Percentiles rank a stretch among this genome's conserved stretches.
Evolutionary conservation across 1,284 basidiomycete species (phyloP).

Genomic region (Tylopilus sp.): DNA sequence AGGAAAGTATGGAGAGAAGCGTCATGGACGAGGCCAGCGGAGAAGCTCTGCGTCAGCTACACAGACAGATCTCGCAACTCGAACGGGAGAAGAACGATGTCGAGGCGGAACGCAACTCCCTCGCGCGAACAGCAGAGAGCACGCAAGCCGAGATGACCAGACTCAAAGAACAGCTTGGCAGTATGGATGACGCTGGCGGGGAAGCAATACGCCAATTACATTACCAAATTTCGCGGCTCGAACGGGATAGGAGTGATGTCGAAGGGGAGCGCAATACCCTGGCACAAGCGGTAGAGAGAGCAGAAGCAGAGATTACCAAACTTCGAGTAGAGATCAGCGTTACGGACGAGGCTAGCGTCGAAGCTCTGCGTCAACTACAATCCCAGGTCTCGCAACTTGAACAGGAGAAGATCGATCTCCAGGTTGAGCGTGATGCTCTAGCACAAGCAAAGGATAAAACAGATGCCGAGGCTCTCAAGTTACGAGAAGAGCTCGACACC

Average conservation of each 20-base stretch:
- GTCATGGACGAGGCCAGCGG: constrained; percentile 77
- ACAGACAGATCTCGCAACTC: constrained; percentile 38
- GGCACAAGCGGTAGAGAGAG: not conserved
- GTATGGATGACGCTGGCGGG: constrained; percentile 58
- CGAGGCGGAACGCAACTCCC: constrained; percentile 7
- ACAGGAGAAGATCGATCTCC: not conserved
- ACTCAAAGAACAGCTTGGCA: constrained; percentile 46
- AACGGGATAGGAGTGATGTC: constrained; percentile 39
- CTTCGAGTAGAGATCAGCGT: not conserved
- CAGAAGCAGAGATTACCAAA: not conserved
- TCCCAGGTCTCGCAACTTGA: constrained; percentile 2
- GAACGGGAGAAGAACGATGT: constrained; percentile 23
- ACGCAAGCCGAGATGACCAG: constrained; percentile 43
- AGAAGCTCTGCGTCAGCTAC: constrained; percentile 64
- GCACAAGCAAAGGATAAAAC: not conserved
- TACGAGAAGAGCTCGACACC: constrained; percentile 1
- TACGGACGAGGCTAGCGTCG: not conserved
- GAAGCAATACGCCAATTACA: constrained; percentile 64
- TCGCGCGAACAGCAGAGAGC: constrained; percentile 17
- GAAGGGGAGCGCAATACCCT: constrained; percentile 41
- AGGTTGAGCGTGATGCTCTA: not conserved
- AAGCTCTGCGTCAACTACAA: not conserved
- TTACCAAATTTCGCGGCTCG: constrained; percentile 56
- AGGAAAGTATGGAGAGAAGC: constrained; percentile 68
- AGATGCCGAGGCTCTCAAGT: not conserved